Evolutionary conservation across 805 yeast genomes (phyloP), one percentile per base, ranked within the genome.

Genomic region (Candida ulmi): DNA sequence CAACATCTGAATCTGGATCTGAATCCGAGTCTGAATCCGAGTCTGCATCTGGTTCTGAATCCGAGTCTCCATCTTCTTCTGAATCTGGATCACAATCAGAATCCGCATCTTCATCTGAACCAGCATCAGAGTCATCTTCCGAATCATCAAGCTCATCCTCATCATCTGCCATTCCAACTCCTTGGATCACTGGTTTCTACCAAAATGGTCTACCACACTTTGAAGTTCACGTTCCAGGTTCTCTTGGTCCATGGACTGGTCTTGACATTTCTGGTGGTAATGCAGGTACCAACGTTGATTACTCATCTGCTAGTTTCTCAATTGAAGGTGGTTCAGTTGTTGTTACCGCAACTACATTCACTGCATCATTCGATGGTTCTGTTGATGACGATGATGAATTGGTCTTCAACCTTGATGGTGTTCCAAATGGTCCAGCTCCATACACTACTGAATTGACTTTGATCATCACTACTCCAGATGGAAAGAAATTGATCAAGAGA

Each of bases 351-450:
- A n/a, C n/a, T n/a, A n/a, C n/a, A 11, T 35, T 26, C 19, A 8
- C 26, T 12, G 35, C 74, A 42, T 33, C 74, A 68, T 1, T 85
- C 83, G 30, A 53, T 56, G 19, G 19, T 11, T 30, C 33, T 21
- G 15, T 18, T 11, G n/a, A 12, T 28, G 31, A 7, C 9, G 24
- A 21, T 6, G 24, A 21, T 21, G 40, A 29, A 11, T 51, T 16
- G 71, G 53, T 19, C 58, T 54, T 11, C 52, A 51, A 11, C 78
- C 36, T 2, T 49, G 46, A 44, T 76, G 84, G 54, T 83, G 77
- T 21, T 62, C 57, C 30, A 73, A 63, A 88, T 88, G 83, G 13
- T 81, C 62, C 51, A 70, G 68, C n/a, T 85, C 90, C 24, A 81
- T 74, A 2, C 74, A 17, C 40, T 17, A 7, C 11, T 27, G 30